phyloP scores from a whole-genome alignment of 2,329 filamentous ascomycete genomes.

The Camptophora hylomeconis region DNA sequence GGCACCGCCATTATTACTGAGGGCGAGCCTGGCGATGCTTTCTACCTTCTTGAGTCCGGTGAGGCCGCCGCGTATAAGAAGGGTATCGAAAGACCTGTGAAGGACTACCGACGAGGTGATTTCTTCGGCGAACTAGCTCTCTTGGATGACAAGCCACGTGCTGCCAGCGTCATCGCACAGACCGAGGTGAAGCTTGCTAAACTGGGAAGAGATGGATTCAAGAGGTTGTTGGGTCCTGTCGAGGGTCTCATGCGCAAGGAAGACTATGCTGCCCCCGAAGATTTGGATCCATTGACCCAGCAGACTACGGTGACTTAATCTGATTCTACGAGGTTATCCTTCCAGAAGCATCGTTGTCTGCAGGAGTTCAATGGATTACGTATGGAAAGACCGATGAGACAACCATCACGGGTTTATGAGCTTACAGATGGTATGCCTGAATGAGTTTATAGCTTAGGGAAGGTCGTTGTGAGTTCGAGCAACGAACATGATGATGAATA shows the following conservation, averaged over 20 bases:
- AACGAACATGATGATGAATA: too few species aligned
- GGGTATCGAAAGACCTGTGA: conserved; percentile 57
- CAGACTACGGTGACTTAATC: conserved; percentile 26
- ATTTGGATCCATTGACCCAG: conserved; percentile 19
- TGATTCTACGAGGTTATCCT: too few species aligned
- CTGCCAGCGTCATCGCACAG: conserved; percentile 72
- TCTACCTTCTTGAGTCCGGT: conserved; percentile 80
- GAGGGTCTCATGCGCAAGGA: conserved; percentile 81
- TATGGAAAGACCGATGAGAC: too few species aligned
- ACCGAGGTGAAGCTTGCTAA: conserved; percentile 88
- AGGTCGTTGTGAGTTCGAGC: too few species aligned
- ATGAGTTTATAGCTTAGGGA: too few species aligned
- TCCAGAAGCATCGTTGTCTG: too few species aligned
- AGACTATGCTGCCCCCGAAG: conserved; percentile 23
- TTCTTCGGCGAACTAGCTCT: conserved; percentile 95
- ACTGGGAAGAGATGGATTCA: conserved; percentile 87
- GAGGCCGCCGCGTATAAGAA: conserved; percentile 77
- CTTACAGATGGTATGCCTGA: too few species aligned
- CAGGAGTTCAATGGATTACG: too few species aligned
- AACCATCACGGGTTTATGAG: too few species aligned
- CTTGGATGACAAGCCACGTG: conserved; percentile 83
- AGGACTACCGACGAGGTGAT: conserved; percentile 77
- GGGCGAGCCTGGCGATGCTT: conserved; percentile 81
- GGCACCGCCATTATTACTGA: conserved; percentile 79
- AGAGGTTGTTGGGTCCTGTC: conserved; percentile 80